Conservation (phyloP, 192 early-diverging fungal species). For the Phlyctochytrium arcticum region DNA sequence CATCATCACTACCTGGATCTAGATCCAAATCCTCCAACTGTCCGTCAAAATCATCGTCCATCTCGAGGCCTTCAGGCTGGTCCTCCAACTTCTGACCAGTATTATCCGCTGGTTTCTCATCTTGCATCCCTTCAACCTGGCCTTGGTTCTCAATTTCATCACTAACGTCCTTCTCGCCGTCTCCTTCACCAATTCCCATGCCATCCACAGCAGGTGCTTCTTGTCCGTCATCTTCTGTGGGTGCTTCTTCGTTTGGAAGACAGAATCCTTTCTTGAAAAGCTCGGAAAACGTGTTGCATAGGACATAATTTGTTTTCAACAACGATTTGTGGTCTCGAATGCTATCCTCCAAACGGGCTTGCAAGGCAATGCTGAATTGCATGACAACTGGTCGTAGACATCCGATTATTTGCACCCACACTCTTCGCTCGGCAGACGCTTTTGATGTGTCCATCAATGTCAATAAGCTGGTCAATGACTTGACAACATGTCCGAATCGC, state of each 20-base stretch:
- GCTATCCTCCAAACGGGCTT: slow-evolving; percentile 1
- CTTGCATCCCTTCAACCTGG: slow-evolving; percentile 86
- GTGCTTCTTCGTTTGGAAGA: slow-evolving; percentile 66
- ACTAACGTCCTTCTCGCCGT: slow-evolving; percentile 93
- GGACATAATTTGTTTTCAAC: slow-evolving; percentile 66
- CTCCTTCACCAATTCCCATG: slow-evolving; percentile 91
- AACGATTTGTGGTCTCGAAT: slow-evolving; percentile 61
- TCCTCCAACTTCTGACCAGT: slow-evolving; percentile 54
- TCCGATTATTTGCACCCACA: no score
- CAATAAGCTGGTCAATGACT: no score
- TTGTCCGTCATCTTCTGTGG: slow-evolving; percentile 55
- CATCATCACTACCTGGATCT: slow-evolving; percentile 64
- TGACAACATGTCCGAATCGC: no score
- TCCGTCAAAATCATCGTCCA: slow-evolving; percentile 96
- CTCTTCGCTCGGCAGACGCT: no score
- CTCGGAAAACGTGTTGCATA: slow-evolving; percentile 64
- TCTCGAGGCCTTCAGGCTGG: slow-evolving; percentile 89
- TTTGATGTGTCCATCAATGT: no score
- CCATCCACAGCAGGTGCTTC: slow-evolving; percentile 45
- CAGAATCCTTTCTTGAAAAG: slow-evolving; percentile 86
- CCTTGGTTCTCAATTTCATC: slow-evolving; percentile 97
- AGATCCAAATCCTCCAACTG: slow-evolving; percentile 79
- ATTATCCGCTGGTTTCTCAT: slow-evolving; percentile 52
- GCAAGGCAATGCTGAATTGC: not conserved
- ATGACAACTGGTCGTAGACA: no score